Base-by-base conservation (phyloP, 805 yeast genomes). In the Zygotorulaspora chibaensis region DNA sequence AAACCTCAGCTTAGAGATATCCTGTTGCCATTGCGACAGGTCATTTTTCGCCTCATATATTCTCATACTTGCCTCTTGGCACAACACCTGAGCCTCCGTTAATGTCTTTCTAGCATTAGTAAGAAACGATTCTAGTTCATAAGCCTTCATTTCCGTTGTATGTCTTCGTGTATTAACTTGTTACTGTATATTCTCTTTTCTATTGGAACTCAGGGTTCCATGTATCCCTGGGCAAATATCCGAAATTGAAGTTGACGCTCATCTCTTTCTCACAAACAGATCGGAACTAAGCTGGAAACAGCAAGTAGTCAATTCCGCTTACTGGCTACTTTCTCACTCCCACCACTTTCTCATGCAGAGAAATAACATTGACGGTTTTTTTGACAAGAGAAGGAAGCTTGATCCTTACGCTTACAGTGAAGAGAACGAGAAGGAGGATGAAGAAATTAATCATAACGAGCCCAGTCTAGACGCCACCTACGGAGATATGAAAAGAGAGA, bases 101-200 rank as follows among this genome's bases (percentile, higher is more conserved):
- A 80, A 67, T 17, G 75, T 72, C 45, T 59, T 63, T 37, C 74
- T 71, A 0, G 85, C 80, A 55, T 74, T 78, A 11, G 56, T 51
- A 7, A 69, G 63, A 76, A 79, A 74, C 17, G 50, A 51, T 25
- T 55, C 50, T 15, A 50, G 40, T 15, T 50, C 55, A 26, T 43
- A 41, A 30, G 48, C 42, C 31, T 27, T 40, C 36, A 43, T 39
- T 20, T 10, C 26, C 25, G 20, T 25, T 10, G n/a, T n/a, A n/a
- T n/a, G n/a, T n/a, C n/a, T n/a, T n/a, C n/a, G n/a, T n/a, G n/a
- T n/a, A n/a, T n/a, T 18, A 8, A 35, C 10, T 9, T 3, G 33
- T 4, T 6, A 12, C 8, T 29, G n/a, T 4, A 13, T 29, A 12
- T 12, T 13, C 33, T 29, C 33, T 29, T 4, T 29, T 12, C 8